These are phyloP conservation scores for Parsonsia alboflavescens DNA, from an alignment of 257 asterid species.

Conservation along the genomic window DNA sequence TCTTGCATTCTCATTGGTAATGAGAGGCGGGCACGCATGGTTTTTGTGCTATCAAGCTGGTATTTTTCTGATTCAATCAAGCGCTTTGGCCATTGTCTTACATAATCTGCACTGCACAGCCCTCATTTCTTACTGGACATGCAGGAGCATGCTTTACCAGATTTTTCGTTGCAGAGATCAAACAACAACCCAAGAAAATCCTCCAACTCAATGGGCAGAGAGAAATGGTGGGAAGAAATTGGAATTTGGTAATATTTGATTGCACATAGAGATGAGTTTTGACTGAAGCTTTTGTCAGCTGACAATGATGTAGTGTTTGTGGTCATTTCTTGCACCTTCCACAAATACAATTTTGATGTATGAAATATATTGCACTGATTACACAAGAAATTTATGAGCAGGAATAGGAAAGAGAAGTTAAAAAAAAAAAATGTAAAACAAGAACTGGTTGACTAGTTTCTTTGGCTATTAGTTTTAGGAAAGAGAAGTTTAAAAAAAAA, in stretches of 20 bases:
- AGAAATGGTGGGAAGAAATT: background rate
- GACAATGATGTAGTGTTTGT: conserved; percentile 9
- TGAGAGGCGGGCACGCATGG: background rate
- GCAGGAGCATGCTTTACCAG: background rate
- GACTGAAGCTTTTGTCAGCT: background rate
- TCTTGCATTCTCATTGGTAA: background rate
- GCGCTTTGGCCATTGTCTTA: background rate
- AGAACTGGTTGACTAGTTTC: background rate
- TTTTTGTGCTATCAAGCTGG: background rate
- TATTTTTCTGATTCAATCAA: background rate
- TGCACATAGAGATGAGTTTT: conserved; percentile 1
- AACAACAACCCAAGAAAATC: background rate
- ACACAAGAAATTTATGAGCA: conserved; percentile 12
- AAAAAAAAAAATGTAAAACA: background rate
- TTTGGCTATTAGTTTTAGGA: too few species aligned
- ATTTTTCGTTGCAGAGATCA: background rate
- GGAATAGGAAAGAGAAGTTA: background rate
- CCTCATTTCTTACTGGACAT: background rate
- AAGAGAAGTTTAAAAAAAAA: background rate
- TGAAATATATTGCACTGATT: conserved; percentile 18
- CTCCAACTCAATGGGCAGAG: background rate
- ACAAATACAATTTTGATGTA: conserved; percentile 18
- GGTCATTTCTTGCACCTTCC: conserved; percentile 12
- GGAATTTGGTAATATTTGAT: background rate
- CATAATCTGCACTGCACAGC: background rate